Conservation (phyloP, 2,329 filamentous ascomycete genomes). For the Claviceps sp. region DNA sequence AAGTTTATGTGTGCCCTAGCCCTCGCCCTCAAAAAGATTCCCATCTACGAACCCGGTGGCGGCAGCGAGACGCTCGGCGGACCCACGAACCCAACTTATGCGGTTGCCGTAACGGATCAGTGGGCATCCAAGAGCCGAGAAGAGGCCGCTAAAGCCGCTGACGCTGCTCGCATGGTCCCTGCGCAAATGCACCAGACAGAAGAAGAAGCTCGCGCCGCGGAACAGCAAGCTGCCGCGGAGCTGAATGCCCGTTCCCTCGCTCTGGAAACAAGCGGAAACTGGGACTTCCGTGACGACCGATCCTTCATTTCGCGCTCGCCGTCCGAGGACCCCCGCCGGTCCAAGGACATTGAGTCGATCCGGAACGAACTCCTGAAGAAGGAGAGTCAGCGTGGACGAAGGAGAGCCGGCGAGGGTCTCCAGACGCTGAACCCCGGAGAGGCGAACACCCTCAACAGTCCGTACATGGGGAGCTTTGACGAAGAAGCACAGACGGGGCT, state of each 20-base stretch:
- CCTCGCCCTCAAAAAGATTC: slow-evolving; percentile 71
- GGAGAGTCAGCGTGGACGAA: slow-evolving; percentile 34
- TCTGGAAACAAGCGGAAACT: slow-evolving; percentile 12
- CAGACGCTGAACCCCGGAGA: slow-evolving; percentile 20
- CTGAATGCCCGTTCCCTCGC: slow-evolving; percentile 27
- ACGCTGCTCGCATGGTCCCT: slow-evolving; percentile 53
- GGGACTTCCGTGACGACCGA: slow-evolving; percentile 9
- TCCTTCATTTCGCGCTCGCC: slow-evolving; percentile 13
- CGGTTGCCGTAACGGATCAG: slow-evolving; percentile 58
- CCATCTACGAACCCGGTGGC: slow-evolving; percentile 71
- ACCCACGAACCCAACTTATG: slow-evolving; percentile 67
- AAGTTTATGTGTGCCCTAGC: slow-evolving; percentile 96
- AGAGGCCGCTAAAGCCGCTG: slow-evolving; percentile 44
- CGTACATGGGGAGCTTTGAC: slow-evolving; percentile 25
- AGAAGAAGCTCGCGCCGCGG: slow-evolving; percentile 19
- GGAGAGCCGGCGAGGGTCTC: slow-evolving; percentile 33
- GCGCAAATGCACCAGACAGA: slow-evolving; percentile 15
- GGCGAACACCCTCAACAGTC: slow-evolving; percentile 13
- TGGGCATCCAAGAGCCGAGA: slow-evolving; percentile 52
- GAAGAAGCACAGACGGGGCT: slow-evolving; percentile 29
- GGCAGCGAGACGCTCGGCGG: slow-evolving; percentile 48
- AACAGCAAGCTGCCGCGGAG: slow-evolving; percentile 31
- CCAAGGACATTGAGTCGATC: slow-evolving; percentile 25
- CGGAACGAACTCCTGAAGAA: slow-evolving; percentile 24
- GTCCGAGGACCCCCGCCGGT: slow-evolving; percentile 22